Percentiles rank a stretch among this genome's conserved stretches.
Conservation (phyloP, 192 early-diverging fungal genomes). For the Phycomyces blakesleeanus region DNA sequence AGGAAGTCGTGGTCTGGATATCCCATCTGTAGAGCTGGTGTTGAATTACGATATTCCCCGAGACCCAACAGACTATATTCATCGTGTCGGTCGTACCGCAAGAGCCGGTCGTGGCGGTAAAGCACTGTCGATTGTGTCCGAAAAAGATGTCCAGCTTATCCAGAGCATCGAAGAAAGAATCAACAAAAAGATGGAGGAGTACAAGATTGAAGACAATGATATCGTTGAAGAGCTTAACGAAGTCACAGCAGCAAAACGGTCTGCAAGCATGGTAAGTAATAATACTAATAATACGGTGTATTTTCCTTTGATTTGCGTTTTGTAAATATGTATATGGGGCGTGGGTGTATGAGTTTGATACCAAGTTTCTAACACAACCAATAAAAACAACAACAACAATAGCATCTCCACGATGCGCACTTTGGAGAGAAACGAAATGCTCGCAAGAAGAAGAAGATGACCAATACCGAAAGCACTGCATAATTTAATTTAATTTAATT, state of each 20-base stretch:
- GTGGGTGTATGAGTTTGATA: too few species aligned
- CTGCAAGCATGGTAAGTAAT: constrained; percentile 73
- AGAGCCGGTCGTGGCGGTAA: constrained; percentile 91
- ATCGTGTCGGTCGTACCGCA: constrained; percentile 97
- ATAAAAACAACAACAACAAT: too few species aligned
- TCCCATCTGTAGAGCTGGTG: constrained; percentile 88
- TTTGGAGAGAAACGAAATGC: constrained; percentile 53
- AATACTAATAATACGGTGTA: not conserved
- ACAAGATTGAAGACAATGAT: constrained; percentile 71
- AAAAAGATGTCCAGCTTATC: constrained; percentile 82
- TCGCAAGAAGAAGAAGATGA: constrained; percentile 55
- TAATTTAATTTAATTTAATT: not conserved
- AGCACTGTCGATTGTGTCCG: constrained; percentile 82
- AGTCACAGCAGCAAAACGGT: constrained; percentile 83
- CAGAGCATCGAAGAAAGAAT: constrained; percentile 88
- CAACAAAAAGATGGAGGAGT: constrained; percentile 77
- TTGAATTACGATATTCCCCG: constrained; percentile 95
- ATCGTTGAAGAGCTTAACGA: constrained; percentile 83
- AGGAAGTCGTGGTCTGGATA: constrained; percentile 95
- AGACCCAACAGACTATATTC: constrained; percentile 95
- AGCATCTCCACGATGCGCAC: constrained; percentile 48
- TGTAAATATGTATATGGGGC: too few species aligned
- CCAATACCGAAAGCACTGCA: not conserved
- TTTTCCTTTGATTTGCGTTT: too few species aligned
- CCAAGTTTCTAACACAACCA: too few species aligned